These are phyloP conservation scores for Babesia ovis DNA, from an alignment of 169 alveolate species.

Conservation along the genomic window DNA sequence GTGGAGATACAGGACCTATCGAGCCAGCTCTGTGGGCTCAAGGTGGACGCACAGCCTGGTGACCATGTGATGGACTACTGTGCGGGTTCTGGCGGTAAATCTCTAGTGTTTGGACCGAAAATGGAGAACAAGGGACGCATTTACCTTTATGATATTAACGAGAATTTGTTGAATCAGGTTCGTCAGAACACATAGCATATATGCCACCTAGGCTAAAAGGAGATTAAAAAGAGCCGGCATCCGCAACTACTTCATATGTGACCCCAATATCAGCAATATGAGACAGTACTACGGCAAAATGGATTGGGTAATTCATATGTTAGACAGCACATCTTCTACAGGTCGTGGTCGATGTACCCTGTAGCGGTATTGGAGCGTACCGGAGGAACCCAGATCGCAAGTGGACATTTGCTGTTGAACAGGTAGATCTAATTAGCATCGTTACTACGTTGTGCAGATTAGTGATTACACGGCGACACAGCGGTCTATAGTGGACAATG, in stretches of 20 bases:
- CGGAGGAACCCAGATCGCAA: slow-evolving; percentile 93
- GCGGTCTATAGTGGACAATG: slow-evolving; percentile 77
- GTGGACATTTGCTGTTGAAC: slow-evolving; percentile 79
- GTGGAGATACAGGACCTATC: slow-evolving; percentile 94
- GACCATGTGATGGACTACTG: slow-evolving; percentile 90
- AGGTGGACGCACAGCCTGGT: slow-evolving; percentile 83
- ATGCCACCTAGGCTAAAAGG: slow-evolving; percentile 79
- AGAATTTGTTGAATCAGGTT: slow-evolving; percentile 67
- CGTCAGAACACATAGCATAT: neutral
- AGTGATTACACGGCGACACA: slow-evolving; percentile 62
- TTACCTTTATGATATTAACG: slow-evolving; percentile 88
- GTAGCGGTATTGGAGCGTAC: slow-evolving; percentile 91
- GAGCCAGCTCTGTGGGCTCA: slow-evolving; percentile 79
- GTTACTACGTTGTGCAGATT: slow-evolving; percentile 1
- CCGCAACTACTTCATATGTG: slow-evolving; percentile 81
- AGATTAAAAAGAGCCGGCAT: slow-evolving; percentile 91
- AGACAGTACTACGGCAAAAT: slow-evolving; percentile 77
- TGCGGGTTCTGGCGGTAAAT: slow-evolving; percentile 94
- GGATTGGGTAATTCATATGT: slow-evolving; percentile 83
- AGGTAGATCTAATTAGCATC: slow-evolving; percentile 39
- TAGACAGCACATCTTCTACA: slow-evolving; percentile 1
- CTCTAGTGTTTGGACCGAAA: slow-evolving; percentile 88
- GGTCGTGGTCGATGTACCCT: slow-evolving; percentile 91
- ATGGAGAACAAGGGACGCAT: slow-evolving; percentile 88
- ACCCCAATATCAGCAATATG: slow-evolving; percentile 68